Evolutionary conservation across 805 yeast genomes (phyloP), one percentile per base, ranked within the genome.

Genomic region (Lipomyces chichibuensis): DNA sequence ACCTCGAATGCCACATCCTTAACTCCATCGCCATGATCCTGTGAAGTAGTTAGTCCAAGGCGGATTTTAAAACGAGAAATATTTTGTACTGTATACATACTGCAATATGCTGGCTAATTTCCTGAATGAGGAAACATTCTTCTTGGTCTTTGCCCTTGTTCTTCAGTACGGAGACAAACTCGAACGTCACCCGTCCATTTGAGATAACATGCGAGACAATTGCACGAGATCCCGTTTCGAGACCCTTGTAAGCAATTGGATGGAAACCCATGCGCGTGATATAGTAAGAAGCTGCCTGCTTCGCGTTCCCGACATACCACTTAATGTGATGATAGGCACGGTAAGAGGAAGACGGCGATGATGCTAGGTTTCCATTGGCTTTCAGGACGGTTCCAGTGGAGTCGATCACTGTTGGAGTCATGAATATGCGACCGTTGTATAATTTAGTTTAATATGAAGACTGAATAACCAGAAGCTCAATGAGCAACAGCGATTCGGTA

Each of bases 301-400:
- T 87, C 27, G 94, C 90, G 70, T 90, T 89, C n/a, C 91, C 84
- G 13, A 88, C 89, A 66, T 87, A 88, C 82, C 89, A 85, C 17
- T 89, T 88, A 2, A 90, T 81, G 72, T 88, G 88, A 77, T 85
- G 25, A 32, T 56, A 56, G 59, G 25, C 59, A 23, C 29, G 33
- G 55, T 52, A 52, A 13, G 33, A 25, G 33, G n/a, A 52, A 29
- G 32, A 23, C 14, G 55, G 8, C 8, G 29, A 9, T 27, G n/a
- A 23, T n/a, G 20, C 27, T 17, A 11, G n/a, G 33, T 23, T 52
- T 17, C n/a, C 55, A 1, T 52, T 52, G 32, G 32, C 55, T 11
- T 13, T 5, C 17, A 52, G 5, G 11, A 13, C n/a, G 35, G 11
- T 25, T 32, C 2, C 29, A 23, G 8, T 20, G 55, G 55, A 52